These are phyloP conservation scores for Candida sanyaensis DNA, from an alignment of 1,139 yeast species.

Conservation along the genomic window DNA sequence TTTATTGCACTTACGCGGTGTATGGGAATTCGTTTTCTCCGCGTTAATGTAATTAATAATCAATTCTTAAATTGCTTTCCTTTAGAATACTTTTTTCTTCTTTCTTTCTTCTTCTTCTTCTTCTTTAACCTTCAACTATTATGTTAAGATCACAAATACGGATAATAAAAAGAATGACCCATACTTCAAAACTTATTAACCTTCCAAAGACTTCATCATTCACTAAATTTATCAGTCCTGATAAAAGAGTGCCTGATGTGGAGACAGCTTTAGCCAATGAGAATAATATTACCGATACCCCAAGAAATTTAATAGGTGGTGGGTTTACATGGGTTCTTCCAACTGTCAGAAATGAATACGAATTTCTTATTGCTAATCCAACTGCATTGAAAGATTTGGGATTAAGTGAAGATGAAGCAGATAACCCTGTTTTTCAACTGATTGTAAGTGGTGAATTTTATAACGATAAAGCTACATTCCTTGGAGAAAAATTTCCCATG, in stretches of 20 bases:
- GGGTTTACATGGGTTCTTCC: constrained; percentile 74
- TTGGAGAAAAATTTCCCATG: constrained; percentile 47
- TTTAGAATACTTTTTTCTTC: background rate
- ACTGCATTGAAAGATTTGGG: constrained; percentile 65
- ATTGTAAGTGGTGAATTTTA: constrained; percentile 65
- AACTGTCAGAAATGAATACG: constrained; percentile 54
- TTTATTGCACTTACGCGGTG: no score
- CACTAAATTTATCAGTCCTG: constrained; percentile 57
- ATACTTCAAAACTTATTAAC: constrained; percentile 19
- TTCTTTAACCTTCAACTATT: background rate
- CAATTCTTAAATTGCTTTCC: no score
- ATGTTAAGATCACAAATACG: constrained; percentile 1
- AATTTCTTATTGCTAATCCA: constrained; percentile 59
- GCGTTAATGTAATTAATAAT: no score
- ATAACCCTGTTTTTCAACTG: constrained; percentile 48
- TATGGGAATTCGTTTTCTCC: no score
- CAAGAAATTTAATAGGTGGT: constrained; percentile 65
- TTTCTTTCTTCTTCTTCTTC: background rate
- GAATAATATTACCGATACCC: constrained; percentile 41
- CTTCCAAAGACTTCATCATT: constrained; percentile 51
- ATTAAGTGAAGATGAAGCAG: constrained; percentile 33
- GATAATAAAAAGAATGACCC: constrained; percentile 11
- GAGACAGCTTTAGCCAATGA: constrained; percentile 48
- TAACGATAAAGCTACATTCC: constrained; percentile 25
- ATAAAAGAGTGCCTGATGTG: constrained; percentile 54